Evolutionary conservation across 2,329 filamentous ascomycete genomes (phyloP).

Genomic region (Curvularia lunata): DNA sequence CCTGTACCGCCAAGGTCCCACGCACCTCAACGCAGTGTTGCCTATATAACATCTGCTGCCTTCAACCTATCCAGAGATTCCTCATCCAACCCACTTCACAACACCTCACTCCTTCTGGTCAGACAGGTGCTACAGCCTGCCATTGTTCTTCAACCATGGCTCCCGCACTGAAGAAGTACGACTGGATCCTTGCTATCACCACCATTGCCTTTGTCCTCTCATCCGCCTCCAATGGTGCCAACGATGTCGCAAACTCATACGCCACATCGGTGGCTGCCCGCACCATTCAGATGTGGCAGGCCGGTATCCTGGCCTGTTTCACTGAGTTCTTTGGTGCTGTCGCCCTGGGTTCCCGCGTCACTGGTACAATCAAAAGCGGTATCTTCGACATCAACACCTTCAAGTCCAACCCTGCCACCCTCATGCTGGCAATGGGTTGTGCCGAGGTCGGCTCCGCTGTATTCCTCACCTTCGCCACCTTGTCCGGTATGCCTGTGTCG

Average conservation of each 20-base stretch:
- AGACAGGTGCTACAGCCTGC: slow-evolving; percentile 6
- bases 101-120: slow-evolving; percentile 1
- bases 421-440: slow-evolving; percentile 66
- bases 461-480: slow-evolving; percentile 61
- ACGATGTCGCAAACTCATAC: slow-evolving; percentile 64
- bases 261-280: slow-evolving; percentile 53
- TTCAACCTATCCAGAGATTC: not conserved
- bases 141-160: slow-evolving; percentile 9
- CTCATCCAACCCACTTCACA: not conserved
- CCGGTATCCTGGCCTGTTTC: slow-evolving; percentile 56
- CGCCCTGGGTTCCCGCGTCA: slow-evolving; percentile 60
- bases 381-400: slow-evolving; percentile 61
- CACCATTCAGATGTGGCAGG: slow-evolving; percentile 60
- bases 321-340: slow-evolving; percentile 62
- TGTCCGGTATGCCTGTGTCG: slow-evolving; percentile 63
- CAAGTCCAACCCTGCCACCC: slow-evolving; percentile 55
- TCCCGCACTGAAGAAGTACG: slow-evolving; percentile 33
- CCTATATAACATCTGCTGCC: slow-evolving; percentile 10
- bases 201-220: slow-evolving; percentile 47
- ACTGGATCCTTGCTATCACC: slow-evolving; percentile 52
- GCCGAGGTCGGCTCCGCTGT: slow-evolving; percentile 49
- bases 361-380: slow-evolving; percentile 67
- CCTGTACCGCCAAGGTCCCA: not conserved
- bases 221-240: slow-evolving; percentile 52
- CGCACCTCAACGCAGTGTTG: not conserved